phyloP scores from a whole-genome alignment of 169 alveolate genomes.

The Amoebophrya sp. region DNA sequence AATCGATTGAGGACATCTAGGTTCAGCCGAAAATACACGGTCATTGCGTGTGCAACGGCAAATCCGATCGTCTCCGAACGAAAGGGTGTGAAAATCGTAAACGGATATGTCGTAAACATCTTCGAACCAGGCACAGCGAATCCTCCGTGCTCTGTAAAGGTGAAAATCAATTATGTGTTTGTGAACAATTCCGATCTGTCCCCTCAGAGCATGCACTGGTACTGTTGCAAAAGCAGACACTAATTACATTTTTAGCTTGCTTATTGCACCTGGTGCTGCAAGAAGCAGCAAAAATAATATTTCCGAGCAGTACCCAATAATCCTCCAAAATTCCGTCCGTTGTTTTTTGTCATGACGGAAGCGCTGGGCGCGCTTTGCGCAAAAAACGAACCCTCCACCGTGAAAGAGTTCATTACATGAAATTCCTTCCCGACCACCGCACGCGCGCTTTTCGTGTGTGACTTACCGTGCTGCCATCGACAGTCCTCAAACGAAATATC shows the following conservation, averaged over 20 bases:
- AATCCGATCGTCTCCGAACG: constrained; percentile 14
- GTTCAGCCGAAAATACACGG: background rate
- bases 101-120: background rate
- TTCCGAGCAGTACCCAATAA: no score
- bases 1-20: background rate
- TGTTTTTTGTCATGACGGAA: background rate
- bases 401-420: background rate
- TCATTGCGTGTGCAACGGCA: background rate
- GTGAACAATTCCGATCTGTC: no score
- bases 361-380: background rate
- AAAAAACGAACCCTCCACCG: background rate
- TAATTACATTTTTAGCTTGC: no score
- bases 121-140: background rate
- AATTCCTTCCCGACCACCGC: constrained; percentile 13
- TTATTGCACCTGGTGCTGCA: no score
- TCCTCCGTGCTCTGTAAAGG: background rate
- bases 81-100: background rate
- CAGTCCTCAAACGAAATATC: constrained; percentile 38
- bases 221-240: no score
- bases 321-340: background rate
- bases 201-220: no score
- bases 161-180: no score
- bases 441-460: background rate
- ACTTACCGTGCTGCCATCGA: constrained; percentile 23
- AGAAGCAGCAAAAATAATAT: no score